These are phyloP conservation scores for Tinospora cordifolia DNA, from an alignment of 164 flowering plant species.

Conservation along the genomic window DNA sequence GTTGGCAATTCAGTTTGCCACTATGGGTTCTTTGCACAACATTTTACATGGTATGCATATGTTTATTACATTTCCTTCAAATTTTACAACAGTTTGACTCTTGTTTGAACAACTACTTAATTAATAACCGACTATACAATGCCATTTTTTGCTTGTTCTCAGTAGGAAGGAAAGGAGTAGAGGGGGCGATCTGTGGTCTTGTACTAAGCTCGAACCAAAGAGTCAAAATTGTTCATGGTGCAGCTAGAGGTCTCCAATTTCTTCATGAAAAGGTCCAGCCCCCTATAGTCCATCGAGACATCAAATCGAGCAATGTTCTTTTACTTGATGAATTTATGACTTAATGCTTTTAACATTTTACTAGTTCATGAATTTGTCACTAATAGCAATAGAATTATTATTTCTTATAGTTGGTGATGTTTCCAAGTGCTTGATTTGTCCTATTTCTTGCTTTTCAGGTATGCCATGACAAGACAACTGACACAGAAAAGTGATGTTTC, in stretches of 20 bases:
- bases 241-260: slow-evolving; percentile 50
- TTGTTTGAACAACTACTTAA: too few relatives aligned
- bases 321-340: slow-evolving; percentile 40
- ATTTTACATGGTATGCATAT: too few relatives aligned
- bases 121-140: background rate
- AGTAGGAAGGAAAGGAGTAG: slow-evolving; percentile 48
- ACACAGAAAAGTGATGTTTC: too few relatives aligned
- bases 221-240: slow-evolving; percentile 42
- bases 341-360: background rate
- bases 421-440: background rate
- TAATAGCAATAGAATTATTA: background rate
- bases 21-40: too few relatives aligned
- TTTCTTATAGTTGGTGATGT: background rate
- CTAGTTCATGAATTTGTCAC: background rate
- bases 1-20: too few relatives aligned
- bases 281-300: slow-evolving; percentile 37
- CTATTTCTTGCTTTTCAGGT: slow-evolving; percentile 26
- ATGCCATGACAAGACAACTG: slow-evolving; percentile 44
- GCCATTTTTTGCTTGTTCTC: background rate
- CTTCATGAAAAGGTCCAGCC: slow-evolving; percentile 50
- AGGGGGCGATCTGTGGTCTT: slow-evolving; percentile 50
- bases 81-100: too few relatives aligned
- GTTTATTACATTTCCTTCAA: too few relatives aligned
- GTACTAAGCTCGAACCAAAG: slow-evolving; percentile 37
- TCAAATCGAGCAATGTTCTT: slow-evolving; percentile 51